These are phyloP conservation scores for Antitrichia curtipendula DNA, from an alignment of 225 moss, liverwort and hornwort genomes.

Conservation along the genomic window DNA sequence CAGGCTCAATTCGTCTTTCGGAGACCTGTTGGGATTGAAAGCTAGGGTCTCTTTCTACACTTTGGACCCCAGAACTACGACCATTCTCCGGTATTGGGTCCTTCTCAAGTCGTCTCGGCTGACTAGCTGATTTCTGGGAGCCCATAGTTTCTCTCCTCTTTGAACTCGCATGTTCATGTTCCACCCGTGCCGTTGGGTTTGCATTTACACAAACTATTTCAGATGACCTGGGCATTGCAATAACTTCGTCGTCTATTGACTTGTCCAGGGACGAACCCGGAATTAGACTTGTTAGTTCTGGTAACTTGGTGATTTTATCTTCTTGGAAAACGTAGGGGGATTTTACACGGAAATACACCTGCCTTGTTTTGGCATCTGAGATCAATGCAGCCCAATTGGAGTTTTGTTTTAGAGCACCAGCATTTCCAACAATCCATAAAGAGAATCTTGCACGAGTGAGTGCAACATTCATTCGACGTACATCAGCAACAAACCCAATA, in stretches of 20 bases:
- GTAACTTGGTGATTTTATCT: not conserved
- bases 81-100: not conserved
- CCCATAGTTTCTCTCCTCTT: not conserved
- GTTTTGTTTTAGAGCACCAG: constrained; percentile 50
- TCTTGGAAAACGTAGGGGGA: constrained; percentile 35
- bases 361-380: constrained; percentile 44
- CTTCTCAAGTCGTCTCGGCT: not conserved
- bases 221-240: not conserved
- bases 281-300: not conserved
- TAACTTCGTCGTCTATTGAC: not conserved
- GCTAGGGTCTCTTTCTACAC: not conserved
- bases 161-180: not conserved
- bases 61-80: not conserved
- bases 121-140: not conserved
- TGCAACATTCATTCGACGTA: constrained; percentile 96
- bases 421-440: constrained; percentile 91
- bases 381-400: constrained; percentile 71
- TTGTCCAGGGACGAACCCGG: not conserved
- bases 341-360: constrained; percentile 29
- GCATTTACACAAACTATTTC: not conserved
- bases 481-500: constrained; percentile 92
- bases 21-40: not conserved
- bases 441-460: constrained; percentile 89
- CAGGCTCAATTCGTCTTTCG: not conserved
- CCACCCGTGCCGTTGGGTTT: not conserved